phyloP scores from a whole-genome alignment of 768 basidiomycete genomes.

The Amanita subjunquillea region DNA sequence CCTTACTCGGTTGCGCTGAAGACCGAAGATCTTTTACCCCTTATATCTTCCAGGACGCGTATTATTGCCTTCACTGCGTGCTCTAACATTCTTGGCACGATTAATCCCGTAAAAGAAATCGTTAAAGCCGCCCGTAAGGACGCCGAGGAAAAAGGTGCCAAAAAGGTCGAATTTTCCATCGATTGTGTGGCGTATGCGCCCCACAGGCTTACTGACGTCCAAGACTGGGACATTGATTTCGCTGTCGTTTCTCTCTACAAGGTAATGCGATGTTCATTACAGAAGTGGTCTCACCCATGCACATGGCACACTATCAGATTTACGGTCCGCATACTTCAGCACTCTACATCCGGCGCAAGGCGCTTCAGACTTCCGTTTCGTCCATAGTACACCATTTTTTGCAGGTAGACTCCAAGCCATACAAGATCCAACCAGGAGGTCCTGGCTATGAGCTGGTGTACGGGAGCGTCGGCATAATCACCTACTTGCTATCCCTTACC shows the following conservation, averaged over 20 bases:
- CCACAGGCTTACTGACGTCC: constrained; percentile 61
- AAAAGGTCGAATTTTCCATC: constrained; percentile 46
- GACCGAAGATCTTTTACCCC: constrained; percentile 42
- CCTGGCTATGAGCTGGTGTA: constrained; percentile 68
- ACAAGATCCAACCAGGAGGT: constrained; percentile 63
- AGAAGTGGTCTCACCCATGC: neutral
- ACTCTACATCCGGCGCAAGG: constrained; percentile 44
- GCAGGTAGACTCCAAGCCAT: constrained; percentile 27
- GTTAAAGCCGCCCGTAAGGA: constrained; percentile 38
- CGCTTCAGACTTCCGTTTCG: constrained; percentile 40
- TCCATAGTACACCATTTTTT: constrained; percentile 66
- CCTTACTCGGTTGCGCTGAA: constrained; percentile 55
- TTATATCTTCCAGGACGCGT: no score
- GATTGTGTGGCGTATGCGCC: constrained; percentile 79
- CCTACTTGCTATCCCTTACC: constrained; percentile 55
- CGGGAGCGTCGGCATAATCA: constrained; percentile 44
- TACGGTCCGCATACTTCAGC: constrained; percentile 68
- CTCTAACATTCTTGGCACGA: constrained; percentile 65
- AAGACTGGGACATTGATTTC: constrained; percentile 71
- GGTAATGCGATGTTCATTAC: constrained; percentile 22
- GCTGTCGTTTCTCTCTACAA: constrained; percentile 69
- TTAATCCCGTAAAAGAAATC: constrained; percentile 50
- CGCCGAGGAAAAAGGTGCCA: constrained; percentile 24
- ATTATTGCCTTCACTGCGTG: constrained; percentile 26
- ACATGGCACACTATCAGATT: constrained; percentile 29